A percentile compares a stretch with the other conserved stretches of the same genome.
phyloP scores from a whole-genome alignment of 441 rosid genomes.

The Melastoma candidum region DNA sequence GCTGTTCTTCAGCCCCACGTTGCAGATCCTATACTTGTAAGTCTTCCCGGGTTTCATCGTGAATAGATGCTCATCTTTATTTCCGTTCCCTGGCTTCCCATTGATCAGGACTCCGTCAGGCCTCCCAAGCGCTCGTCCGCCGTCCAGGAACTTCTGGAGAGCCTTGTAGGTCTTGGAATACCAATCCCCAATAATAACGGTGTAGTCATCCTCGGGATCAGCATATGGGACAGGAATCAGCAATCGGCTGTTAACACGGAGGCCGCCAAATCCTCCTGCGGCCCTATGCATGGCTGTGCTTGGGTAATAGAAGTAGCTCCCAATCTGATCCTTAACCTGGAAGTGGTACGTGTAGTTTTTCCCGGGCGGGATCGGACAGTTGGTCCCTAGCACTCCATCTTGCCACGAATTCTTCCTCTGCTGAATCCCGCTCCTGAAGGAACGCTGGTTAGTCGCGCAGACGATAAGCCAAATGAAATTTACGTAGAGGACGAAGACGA shows the following conservation, averaged over 20 bases:
- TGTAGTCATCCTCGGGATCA: conserved; percentile 13
- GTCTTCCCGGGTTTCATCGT: conserved; percentile 20
- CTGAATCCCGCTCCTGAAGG: conserved; percentile 12
- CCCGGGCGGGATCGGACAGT: conserved; percentile 16
- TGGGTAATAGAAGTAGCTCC: conserved; percentile 19
- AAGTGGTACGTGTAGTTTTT: conserved; percentile 17
- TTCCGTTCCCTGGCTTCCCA: conserved; percentile 9
- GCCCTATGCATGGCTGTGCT: conserved; percentile 9
- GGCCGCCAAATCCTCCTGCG: conserved; percentile 12
- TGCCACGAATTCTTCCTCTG: conserved; percentile 21
- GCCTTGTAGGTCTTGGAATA: conserved; percentile 10
- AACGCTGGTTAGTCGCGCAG: neutral
- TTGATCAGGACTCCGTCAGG: conserved; percentile 17
- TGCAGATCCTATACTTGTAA: conserved; percentile 17
- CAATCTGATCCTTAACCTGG: conserved; percentile 22
- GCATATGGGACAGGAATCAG: conserved; percentile 15
- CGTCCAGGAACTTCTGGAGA: conserved; percentile 10
- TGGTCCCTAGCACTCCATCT: conserved; percentile 17
- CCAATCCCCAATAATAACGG: conserved; percentile 15
- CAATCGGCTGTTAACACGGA: conserved; percentile 16
- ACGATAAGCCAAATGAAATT: neutral
- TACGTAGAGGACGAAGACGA: neutral
- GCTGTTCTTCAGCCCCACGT: conserved; percentile 14
- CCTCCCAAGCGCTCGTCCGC: conserved; percentile 14
- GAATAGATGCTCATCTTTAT: conserved; percentile 13